Base-by-base conservation (phyloP, 2,329 filamentous ascomycete genomes). In the Aspergillus viridinutans region DNA sequence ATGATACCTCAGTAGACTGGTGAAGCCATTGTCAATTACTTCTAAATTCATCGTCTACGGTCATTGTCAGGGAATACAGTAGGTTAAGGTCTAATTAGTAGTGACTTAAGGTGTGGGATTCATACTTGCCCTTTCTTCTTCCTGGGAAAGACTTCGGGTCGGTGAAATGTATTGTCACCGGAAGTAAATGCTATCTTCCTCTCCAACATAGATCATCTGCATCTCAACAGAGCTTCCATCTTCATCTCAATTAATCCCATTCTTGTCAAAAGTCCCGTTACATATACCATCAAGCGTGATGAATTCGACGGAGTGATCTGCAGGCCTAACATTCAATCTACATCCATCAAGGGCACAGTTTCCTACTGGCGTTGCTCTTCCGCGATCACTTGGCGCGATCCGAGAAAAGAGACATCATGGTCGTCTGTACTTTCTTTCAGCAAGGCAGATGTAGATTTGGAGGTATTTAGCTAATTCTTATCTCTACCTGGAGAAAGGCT, bases 391-490 rank as follows among this genome's bases (percentile, higher is more conserved):
- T 7, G 10, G 20, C 14, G 14, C 58, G 28, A 53, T 56, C 55
- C 21, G 58, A 53, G 54, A 49, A 45, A 60, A 49, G 25, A 53
- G 54, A 51, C 55, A 70, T 53, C 20, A 79, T 79, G 77, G 69
- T 68, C 12, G 65, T 88, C 55, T 90, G 88, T 77, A 81, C 74
- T 61, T 90, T 83, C 71, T 90, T 80, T 67, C 81, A 82, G 69
- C 80, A 86, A 69, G 86, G 86, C 47, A 79, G 78, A 60, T 91
- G 88, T 77, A 83, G 77, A 66, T 85, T 82, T 69, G 87, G 87
- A 74, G 78, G 86, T 87, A 77, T 47, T 56, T 17, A 55, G 48
- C 50, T 4, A 29, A 50, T 9, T 48, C 49, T 23, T 57, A 28
- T 40, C 42, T 49, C 14, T 38, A 25, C 23, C 17, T 20, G 40